Evolutionary conservation across 352 stramenopile genomes (phyloP).

Genomic region (Phytophthora lateralis): DNA sequence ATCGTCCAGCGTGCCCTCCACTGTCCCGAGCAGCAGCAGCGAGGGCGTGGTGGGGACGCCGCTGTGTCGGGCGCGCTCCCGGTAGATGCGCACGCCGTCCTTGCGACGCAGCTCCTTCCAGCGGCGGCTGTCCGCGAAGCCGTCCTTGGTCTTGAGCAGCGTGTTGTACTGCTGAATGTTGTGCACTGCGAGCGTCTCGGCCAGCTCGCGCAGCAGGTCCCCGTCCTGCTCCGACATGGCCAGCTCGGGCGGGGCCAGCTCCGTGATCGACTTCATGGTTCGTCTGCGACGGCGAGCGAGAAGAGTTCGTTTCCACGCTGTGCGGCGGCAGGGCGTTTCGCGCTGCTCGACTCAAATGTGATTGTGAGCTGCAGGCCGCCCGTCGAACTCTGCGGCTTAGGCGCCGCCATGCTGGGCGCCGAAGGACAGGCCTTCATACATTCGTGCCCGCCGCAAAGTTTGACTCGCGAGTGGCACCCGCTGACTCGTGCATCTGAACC

Average conservation of each 20-base stretch:
- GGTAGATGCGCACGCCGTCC: constrained; percentile 45
- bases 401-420: not conserved
- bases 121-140: constrained; percentile 35
- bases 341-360: constrained; percentile 19
- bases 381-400: constrained; percentile 6
- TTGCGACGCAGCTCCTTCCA: constrained; percentile 50
- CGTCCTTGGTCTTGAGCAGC: constrained; percentile 47
- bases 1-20: constrained; percentile 64
- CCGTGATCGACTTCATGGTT: constrained; percentile 38
- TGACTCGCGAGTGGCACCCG: constrained; percentile 5
- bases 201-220: constrained; percentile 41
- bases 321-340: constrained; percentile 8
- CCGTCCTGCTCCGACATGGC: constrained; percentile 37
- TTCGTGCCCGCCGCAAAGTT: not conserved
- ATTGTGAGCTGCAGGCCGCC: constrained; percentile 26
- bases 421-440: constrained; percentile 17
- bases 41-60: constrained; percentile 38
- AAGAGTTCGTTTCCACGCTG: not conserved
- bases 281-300: constrained; percentile 1
- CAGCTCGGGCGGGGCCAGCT: constrained; percentile 28
- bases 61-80: constrained; percentile 32
- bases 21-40: constrained; percentile 58
- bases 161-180: constrained; percentile 57
- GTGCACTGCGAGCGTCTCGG: constrained; percentile 44
- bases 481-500: constrained; percentile 24